Base-by-base conservation (phyloP, 345 rosid genomes). In the Odontarrhena argentea region DNA sequence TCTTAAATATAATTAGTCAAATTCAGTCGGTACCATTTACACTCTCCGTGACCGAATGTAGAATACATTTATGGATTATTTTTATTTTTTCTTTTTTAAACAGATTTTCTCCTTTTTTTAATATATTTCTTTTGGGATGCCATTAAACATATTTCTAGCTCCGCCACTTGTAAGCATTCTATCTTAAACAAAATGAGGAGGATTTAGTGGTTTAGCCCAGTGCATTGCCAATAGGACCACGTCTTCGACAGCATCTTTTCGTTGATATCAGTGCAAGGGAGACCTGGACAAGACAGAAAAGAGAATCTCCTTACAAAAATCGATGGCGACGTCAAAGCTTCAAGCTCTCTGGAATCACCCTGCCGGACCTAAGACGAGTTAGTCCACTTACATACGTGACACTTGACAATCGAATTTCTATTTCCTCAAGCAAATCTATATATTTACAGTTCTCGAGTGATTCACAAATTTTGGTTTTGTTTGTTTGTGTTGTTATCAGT, bases 341-440 rank as follows among this genome's bases (percentile, higher is more conserved):
- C 86, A 89, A 72, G 90, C 96, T 59, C 78, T 88, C 10, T 91
- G 96, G 97, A 91, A 85, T 77, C 96, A 88, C 69, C 97, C 92
- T 0, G 97, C 97, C 1, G 97, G 98, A 60, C 98, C 98, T 41
- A 87, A 89, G 74, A 92, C 98, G 71, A 87, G 96, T 87, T 49
- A 80, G 87, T 77, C 14, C 5, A 63, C 67, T 65, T 70, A 2
- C 7, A 32, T 32, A 32, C 36, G 36, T 32, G 7, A 32, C 36
- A 32, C 36, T 32, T 32, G 36, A 32, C 6, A 4, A 32, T 24
- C 35, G 1, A 22, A 7, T 47, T 47, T 47, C 24, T 25, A 18
- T 46, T 13, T 6, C 10, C 22, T 28, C 5, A 38, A 22, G 40
- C 11, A 25, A 57, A 9, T 15, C 22, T 40, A 59, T 10, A n/a